These are phyloP conservation scores for Infundibulicybe gibba DNA, from an alignment of 768 basidiomycete species.

Conservation along the genomic window DNA sequence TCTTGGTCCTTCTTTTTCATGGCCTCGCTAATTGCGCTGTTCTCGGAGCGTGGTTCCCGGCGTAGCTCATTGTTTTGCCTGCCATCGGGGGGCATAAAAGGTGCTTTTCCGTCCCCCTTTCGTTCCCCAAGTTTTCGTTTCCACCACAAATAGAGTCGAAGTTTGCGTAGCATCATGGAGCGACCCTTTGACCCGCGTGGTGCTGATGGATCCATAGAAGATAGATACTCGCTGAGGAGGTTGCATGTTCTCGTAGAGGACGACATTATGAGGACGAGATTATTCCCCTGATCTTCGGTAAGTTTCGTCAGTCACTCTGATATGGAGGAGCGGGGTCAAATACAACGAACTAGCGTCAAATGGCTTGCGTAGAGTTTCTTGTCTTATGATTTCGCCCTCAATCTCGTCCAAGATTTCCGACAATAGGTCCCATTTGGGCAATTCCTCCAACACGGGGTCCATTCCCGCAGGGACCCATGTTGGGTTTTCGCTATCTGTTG, in stretches of 20 bases:
- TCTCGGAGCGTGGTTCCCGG: slow-evolving; percentile 20
- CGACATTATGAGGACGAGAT: slow-evolving; percentile 86
- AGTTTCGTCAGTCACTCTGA: not conserved
- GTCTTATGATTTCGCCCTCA: slow-evolving; percentile 77
- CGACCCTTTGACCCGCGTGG: slow-evolving; percentile 63
- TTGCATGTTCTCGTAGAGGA: slow-evolving; percentile 73
- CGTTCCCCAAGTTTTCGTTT: slow-evolving; percentile 50
- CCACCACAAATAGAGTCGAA: slow-evolving; percentile 78
- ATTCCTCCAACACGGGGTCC: slow-evolving; percentile 87
- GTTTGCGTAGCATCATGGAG: slow-evolving; percentile 75
- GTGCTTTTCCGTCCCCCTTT: slow-evolving; percentile 29
- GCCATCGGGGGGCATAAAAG: slow-evolving; percentile 16
- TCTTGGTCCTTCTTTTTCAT: slow-evolving; percentile 75
- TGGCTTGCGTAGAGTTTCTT: slow-evolving; percentile 37
- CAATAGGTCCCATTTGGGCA: slow-evolving; percentile 90
- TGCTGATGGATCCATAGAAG: slow-evolving; percentile 53
- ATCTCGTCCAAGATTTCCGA: slow-evolving; percentile 87
- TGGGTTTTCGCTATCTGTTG: slow-evolving; percentile 26
- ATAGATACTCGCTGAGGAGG: slow-evolving; percentile 78
- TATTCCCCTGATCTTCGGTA: slow-evolving; percentile 48
- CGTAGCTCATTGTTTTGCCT: slow-evolving; percentile 16
- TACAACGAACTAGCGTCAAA: slow-evolving; percentile 15
- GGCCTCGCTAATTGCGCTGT: slow-evolving; percentile 60
- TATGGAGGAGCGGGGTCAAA: not conserved
- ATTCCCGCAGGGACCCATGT: slow-evolving; percentile 74